phyloP scores from a whole-genome alignment of 2,329 filamentous ascomycete species.

The Fusarium sp. region DNA sequence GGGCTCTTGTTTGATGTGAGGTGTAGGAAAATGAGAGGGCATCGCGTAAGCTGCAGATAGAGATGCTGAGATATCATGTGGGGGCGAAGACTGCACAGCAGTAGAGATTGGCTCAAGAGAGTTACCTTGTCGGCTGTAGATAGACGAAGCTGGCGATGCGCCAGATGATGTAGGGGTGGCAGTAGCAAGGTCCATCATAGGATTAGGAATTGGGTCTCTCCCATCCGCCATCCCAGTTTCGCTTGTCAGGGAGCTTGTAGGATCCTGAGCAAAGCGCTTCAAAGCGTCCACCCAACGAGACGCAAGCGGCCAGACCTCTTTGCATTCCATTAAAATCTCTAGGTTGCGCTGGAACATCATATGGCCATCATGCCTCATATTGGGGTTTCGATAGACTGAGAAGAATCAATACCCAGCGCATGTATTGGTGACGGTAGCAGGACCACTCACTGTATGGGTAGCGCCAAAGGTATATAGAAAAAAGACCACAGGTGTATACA shows the following conservation, averaged over 20 bases:
- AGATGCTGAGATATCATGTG: conserved; percentile 26
- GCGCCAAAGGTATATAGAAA: conserved; percentile 63
- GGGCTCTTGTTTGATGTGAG: conserved; percentile 36
- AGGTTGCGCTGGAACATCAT: conserved; percentile 60
- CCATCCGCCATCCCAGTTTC: conserved; percentile 65
- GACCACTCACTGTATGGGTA: conserved; percentile 58
- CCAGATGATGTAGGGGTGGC: conserved; percentile 17
- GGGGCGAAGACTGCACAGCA: conserved; percentile 22
- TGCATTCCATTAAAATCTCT: conserved; percentile 59
- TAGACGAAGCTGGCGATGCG: conserved; percentile 34
- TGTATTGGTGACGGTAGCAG: background rate
- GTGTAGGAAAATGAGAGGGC: conserved; percentile 31
- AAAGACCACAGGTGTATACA: conserved; percentile 65
- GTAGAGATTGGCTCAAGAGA: conserved; percentile 21
- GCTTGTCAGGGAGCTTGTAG: conserved; percentile 53
- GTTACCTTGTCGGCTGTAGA: conserved; percentile 21
- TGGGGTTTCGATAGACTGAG: conserved; percentile 57
- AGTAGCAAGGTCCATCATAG: conserved; percentile 25
- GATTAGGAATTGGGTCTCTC: conserved; percentile 48
- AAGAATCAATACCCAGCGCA: conserved; percentile 9
- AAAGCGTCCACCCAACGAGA: conserved; percentile 64
- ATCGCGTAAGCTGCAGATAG: conserved; percentile 12
- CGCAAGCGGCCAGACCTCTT: conserved; percentile 64
- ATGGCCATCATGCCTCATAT: conserved; percentile 54
- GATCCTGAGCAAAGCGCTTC: conserved; percentile 58